These are phyloP conservation scores for Talaromyces trachyspermus DNA, from an alignment of 495 filamentous ascomycete species.

Conservation along the genomic window DNA sequence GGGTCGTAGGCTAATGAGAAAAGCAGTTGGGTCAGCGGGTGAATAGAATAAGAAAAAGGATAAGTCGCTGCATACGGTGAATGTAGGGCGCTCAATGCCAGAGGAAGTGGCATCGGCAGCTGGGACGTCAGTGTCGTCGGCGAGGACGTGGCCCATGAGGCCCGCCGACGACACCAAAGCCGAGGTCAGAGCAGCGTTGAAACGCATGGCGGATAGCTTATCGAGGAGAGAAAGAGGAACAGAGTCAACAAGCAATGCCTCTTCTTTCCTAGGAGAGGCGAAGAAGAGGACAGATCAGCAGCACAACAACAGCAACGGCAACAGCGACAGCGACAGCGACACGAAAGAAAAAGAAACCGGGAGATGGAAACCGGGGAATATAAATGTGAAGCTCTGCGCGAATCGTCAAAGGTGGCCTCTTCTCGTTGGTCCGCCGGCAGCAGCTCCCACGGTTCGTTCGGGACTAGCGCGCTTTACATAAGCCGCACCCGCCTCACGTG, in stretches of 20 bases:
- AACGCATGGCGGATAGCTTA: constrained; percentile 56
- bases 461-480: constrained; percentile 2
- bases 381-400: constrained; percentile 13
- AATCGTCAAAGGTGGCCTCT: constrained; percentile 25
- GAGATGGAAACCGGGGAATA: constrained; percentile 11
- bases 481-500: not conserved
- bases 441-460: not conserved
- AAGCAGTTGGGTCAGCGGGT: constrained; percentile 16
- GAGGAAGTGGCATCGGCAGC: constrained; percentile 47
- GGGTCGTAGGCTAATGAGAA: constrained; percentile 58
- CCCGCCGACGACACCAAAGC: constrained; percentile 61
- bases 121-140: constrained; percentile 57
- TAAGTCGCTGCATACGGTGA: constrained; percentile 67
- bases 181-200: constrained; percentile 60
- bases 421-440: constrained; percentile 2
- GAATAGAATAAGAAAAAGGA: constrained; percentile 1
- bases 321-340: not conserved
- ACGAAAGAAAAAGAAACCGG: constrained; percentile 6
- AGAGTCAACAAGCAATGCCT: constrained; percentile 19
- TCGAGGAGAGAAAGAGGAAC: constrained; percentile 20
- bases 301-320: not conserved
- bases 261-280: not conserved
- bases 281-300: not conserved
- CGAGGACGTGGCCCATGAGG: constrained; percentile 63
- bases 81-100: constrained; percentile 63